phyloP scores from a whole-genome alignment of 139 green algal genomes.

The Tetraselmis striata region DNA sequence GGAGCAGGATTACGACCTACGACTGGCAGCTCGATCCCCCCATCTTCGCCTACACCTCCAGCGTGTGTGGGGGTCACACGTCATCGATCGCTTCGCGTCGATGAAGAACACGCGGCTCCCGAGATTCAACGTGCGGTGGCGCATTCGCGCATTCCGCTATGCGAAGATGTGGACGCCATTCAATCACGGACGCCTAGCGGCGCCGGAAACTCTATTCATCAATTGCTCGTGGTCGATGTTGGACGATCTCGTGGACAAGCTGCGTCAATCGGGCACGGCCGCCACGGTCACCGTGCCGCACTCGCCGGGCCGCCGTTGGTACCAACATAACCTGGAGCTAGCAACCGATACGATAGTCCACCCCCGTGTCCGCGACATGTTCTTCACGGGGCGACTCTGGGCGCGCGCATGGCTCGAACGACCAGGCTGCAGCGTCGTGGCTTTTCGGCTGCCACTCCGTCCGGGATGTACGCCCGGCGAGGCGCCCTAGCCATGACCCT shows the following conservation, averaged over 20 bases:
- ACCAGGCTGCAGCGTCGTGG: not conserved
- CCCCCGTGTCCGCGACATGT: not conserved
- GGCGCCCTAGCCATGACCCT: too few relatives aligned
- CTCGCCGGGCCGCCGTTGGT: not conserved
- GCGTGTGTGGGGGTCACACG: not conserved
- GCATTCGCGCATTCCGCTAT: not conserved
- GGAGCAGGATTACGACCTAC: not conserved
- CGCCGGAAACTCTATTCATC: not conserved
- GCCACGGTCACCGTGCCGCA: not conserved
- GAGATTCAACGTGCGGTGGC: not conserved
- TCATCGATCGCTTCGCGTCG: not conserved
- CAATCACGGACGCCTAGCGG: not conserved
- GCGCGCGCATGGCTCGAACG: not conserved
- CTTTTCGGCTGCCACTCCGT: not conserved
- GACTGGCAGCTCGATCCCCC: not conserved
- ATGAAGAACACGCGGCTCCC: not conserved
- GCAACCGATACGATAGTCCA: not conserved
- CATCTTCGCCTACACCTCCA: not conserved
- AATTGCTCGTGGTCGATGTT: not conserved
- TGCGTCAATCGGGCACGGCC: not conserved
- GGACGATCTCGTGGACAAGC: not conserved
- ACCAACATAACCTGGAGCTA: not conserved
- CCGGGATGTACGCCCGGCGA: too few relatives aligned
- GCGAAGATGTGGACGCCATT: not conserved
- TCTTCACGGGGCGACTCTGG: not conserved